These are phyloP conservation scores for Vanilla planifolia DNA, from an alignment of 106 monocot genomes.

Conservation along the genomic window DNA sequence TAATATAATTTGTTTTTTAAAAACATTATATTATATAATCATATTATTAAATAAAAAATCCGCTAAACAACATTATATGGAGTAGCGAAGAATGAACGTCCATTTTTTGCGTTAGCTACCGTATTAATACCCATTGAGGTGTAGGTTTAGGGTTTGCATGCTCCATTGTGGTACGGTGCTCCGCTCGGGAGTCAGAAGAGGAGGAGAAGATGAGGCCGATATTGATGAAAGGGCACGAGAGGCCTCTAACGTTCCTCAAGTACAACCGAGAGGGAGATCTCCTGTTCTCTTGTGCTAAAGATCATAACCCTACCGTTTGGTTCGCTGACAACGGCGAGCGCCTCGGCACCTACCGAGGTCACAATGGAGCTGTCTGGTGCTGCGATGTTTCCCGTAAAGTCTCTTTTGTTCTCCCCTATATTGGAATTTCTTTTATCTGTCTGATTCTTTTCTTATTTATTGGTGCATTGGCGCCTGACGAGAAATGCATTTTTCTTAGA, in stretches of 20 bases:
- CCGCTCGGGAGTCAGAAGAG: neutral
- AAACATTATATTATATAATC: no score
- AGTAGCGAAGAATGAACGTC: no score
- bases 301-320: constrained; percentile 88
- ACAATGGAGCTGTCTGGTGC: constrained; percentile 98
- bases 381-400: constrained; percentile 87
- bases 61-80: no score
- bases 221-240: constrained; percentile 96
- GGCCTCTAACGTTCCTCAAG: constrained; percentile 86
- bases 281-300: constrained; percentile 97
- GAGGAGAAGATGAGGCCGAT: constrained; percentile 79
- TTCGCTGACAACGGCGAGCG: constrained; percentile 94
- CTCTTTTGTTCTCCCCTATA: constrained; percentile 1
- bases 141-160: no score
- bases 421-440: no score
- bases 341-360: constrained; percentile 84
- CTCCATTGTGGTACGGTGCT: no score
- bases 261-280: constrained; percentile 95
- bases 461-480: neutral
- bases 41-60: no score
- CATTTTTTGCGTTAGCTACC: no score
- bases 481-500: no score
- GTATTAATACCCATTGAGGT: no score
- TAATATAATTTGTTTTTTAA: no score
- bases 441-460: neutral